Evolutionary conservation across 106 monocot genomes (phyloP).

Genomic region (Dendrobium catenatum): DNA sequence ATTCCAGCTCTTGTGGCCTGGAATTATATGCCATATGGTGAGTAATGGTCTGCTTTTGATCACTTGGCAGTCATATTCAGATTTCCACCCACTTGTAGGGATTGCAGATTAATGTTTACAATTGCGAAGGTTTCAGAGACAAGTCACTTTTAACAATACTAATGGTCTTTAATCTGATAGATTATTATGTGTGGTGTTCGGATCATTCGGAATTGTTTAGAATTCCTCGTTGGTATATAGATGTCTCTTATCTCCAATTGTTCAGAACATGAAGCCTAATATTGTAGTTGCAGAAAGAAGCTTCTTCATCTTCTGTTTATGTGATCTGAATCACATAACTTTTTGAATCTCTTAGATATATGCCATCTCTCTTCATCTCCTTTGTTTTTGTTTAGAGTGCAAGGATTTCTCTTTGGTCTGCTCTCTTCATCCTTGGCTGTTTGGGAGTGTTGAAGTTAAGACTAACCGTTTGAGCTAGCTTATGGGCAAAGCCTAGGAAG

Average conservation of each 20-base stretch:
- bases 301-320: neutral
- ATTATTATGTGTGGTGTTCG: too few species aligned
- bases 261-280: neutral
- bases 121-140: neutral
- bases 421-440: too few species aligned
- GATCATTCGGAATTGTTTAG: too few species aligned
- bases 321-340: too few species aligned
- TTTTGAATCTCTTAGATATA: too few species aligned
- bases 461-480: too few species aligned
- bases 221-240: neutral
- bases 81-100: neutral
- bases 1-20: neutral
- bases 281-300: neutral
- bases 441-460: too few species aligned
- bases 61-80: neutral
- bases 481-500: too few species aligned
- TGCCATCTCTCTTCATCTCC: too few species aligned
- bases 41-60: neutral
- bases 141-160: neutral
- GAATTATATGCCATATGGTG: neutral
- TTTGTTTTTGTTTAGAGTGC: too few species aligned
- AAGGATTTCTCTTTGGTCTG: too few species aligned
- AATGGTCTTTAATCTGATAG: neutral
- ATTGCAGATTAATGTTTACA: neutral
- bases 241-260: neutral